phyloP scores from a whole-genome alignment of 2,329 filamentous ascomycete species.

The Calcarisporium arbuscula region DNA sequence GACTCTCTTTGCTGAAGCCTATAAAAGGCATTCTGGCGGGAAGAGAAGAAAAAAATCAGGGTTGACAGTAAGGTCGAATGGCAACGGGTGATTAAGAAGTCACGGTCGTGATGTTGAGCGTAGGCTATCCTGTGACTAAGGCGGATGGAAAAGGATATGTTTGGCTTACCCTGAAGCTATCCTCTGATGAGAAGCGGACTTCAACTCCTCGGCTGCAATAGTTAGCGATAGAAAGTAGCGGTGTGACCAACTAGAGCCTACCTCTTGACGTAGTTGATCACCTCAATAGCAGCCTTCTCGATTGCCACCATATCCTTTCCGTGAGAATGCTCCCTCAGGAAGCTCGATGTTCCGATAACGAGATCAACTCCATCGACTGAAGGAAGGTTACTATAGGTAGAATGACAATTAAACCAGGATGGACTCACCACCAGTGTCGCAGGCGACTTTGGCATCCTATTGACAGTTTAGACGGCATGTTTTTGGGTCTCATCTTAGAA shows the following conservation, averaged over 20 bases:
- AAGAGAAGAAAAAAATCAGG: too few species aligned
- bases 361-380: slow-evolving; percentile 75
- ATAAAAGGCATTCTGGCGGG: slow-evolving; percentile 51
- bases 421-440: too few species aligned
- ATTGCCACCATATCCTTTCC: slow-evolving; percentile 84
- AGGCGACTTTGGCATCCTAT: too few species aligned
- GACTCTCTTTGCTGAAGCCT: too few species aligned
- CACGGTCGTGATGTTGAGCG: too few species aligned
- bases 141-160: too few species aligned
- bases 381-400: too few species aligned
- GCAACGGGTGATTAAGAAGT: too few species aligned
- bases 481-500: neutral
- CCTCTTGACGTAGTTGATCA: slow-evolving; percentile 78
- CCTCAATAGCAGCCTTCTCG: slow-evolving; percentile 69
- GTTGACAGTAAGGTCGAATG: too few species aligned
- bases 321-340: slow-evolving; percentile 75
- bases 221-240: neutral
- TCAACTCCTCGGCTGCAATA: slow-evolving; percentile 19
- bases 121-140: too few species aligned
- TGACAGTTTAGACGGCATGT: too few species aligned
- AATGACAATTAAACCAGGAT: too few species aligned
- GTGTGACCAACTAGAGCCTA: slow-evolving; percentile 47
- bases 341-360: slow-evolving; percentile 78
- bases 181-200: slow-evolving; percentile 41
- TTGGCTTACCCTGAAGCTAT: slow-evolving; percentile 58